Evolutionary conservation across 1,139 yeast species (phyloP).

Genomic region (Hyphopichia buzzinii): DNA sequence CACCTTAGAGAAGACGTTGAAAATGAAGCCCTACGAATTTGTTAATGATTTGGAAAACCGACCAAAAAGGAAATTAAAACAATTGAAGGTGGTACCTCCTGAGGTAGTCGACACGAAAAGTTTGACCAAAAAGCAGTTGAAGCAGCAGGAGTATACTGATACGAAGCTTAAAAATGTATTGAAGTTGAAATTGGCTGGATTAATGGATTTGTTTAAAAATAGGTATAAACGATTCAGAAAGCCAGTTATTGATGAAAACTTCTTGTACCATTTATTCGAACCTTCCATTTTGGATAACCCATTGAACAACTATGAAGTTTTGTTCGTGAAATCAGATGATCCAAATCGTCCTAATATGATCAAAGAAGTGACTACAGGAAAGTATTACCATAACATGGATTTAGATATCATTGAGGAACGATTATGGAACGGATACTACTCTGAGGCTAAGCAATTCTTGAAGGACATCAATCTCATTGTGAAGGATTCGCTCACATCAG

Average conservation of each 20-base stretch:
- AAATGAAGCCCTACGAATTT: constrained; percentile 65
- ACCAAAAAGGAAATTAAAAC: constrained; percentile 47
- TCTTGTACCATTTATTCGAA: constrained; percentile 75
- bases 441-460: constrained; percentile 88
- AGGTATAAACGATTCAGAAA: constrained; percentile 88
- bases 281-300: constrained; percentile 44
- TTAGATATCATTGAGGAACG: constrained; percentile 92
- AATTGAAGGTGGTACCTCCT: constrained; percentile 26
- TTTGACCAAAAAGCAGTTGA: constrained; percentile 32
- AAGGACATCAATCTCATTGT: constrained; percentile 83
- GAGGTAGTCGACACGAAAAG: constrained; percentile 12
- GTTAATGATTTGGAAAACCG: constrained; percentile 50
- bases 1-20: constrained; percentile 52
- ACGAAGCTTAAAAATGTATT: constrained; percentile 79
- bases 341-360: constrained; percentile 61
- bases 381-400: constrained; percentile 80
- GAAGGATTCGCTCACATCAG: constrained; percentile 67
- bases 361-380: constrained; percentile 71
- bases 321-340: constrained; percentile 60
- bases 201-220: constrained; percentile 85
- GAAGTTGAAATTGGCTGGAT: constrained; percentile 79
- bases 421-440: constrained; percentile 93
- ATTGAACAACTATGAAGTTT: constrained; percentile 35
- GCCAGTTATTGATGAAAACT: constrained; percentile 80
- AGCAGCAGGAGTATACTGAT: constrained; percentile 65